Conservation (phyloP, 2,329 filamentous ascomycete species). For the Arthrobotrys sinensis region DNA sequence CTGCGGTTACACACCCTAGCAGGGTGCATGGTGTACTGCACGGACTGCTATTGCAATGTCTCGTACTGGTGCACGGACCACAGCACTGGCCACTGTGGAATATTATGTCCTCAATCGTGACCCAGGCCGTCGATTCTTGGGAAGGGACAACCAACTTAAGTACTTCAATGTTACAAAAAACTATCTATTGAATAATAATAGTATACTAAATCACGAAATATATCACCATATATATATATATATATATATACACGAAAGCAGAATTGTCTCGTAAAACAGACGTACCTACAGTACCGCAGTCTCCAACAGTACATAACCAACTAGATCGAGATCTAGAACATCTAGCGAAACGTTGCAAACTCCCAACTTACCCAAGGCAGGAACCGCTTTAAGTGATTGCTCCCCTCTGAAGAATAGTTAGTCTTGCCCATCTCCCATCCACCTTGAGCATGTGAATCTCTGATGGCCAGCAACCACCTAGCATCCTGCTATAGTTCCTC, state of each 20-base stretch:
- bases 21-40: conserved; percentile 1
- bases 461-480: conserved; percentile 20
- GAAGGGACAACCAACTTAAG: not conserved
- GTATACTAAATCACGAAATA: not conserved
- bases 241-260: not conserved
- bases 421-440: conserved; percentile 7
- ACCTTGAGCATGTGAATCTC: conserved; percentile 26
- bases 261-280: conserved; percentile 28
- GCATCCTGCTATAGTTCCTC: conserved; percentile 14
- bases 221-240: not conserved
- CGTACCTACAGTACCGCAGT: too few relatives aligned
- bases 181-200: not conserved
- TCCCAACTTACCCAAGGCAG: not conserved
- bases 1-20: conserved; percentile 23
- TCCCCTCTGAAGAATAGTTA: conserved; percentile 32
- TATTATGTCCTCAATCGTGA: not conserved
- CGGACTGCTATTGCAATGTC: not conserved
- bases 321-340: conserved; percentile 21
- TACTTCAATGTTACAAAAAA: not conserved
- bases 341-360: not conserved
- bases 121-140: not conserved
- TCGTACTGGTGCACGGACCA: conserved; percentile 5
- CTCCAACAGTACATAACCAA: conserved; percentile 7
- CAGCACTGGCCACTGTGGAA: not conserved
- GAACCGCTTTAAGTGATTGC: not conserved